These are phyloP conservation scores for Endoconidiophora polonica DNA, from an alignment of 2,329 filamentous ascomycete species.

Conservation along the genomic window DNA sequence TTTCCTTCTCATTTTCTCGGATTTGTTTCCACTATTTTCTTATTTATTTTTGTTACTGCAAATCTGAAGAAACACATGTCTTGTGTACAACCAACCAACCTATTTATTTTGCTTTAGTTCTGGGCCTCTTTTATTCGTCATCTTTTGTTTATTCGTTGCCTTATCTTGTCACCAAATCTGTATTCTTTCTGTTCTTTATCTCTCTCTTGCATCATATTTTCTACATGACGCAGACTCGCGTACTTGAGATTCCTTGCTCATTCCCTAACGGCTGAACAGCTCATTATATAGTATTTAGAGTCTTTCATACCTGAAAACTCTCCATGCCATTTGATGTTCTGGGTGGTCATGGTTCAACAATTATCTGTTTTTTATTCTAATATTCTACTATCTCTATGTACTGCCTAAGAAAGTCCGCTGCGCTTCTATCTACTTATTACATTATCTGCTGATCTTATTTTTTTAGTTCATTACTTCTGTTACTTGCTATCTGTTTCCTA, in stretches of 20 bases:
- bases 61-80: background rate
- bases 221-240: background rate
- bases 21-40: background rate
- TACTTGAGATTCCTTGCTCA: no score
- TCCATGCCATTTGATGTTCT: no score
- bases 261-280: no score
- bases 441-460: no score
- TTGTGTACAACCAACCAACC: background rate
- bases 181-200: constrained; percentile 6
- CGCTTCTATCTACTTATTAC: background rate
- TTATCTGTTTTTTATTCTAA: background rate
- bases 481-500: background rate
- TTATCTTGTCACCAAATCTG: no score
- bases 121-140: constrained; percentile 13
- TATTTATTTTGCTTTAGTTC: constrained; percentile 12
- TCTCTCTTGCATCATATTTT: constrained; percentile 13
- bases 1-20: background rate
- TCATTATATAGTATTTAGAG: no score
- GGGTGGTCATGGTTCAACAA: no score
- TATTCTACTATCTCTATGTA: background rate
- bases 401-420: background rate
- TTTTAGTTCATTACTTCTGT: background rate
- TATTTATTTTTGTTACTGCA: background rate
- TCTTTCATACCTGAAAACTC: no score
- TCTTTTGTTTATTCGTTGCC: background rate